A percentile compares a stretch with the other conserved stretches of the same genome.
Conservation (phyloP, 2,329 filamentous ascomycete species). For the Allantophomopsis cytisporea region DNA sequence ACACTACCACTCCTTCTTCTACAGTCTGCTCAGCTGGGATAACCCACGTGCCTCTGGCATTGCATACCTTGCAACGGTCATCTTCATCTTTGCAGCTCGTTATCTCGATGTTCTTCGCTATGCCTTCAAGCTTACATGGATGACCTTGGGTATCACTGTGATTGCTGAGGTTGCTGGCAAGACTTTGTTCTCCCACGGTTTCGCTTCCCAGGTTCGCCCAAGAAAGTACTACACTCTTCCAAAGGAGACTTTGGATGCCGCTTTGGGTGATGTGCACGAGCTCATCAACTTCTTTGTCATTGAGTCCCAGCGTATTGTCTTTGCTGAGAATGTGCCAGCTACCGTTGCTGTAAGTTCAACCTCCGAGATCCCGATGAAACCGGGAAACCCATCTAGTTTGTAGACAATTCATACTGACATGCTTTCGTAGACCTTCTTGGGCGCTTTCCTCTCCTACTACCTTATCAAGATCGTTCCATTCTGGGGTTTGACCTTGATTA, state of each 20-base stretch:
- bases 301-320: slow-evolving; percentile 54
- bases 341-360: slow-evolving; percentile 40
- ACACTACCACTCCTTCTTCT: slow-evolving; percentile 60
- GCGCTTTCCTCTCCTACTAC: slow-evolving; percentile 52
- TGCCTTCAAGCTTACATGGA: slow-evolving; percentile 50
- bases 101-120: slow-evolving; percentile 56
- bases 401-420: neutral
- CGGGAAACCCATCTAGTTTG: neutral
- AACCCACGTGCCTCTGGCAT: slow-evolving; percentile 54
- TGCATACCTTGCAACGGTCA: slow-evolving; percentile 43
- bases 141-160: slow-evolving; percentile 45
- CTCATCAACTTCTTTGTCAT: slow-evolving; percentile 61
- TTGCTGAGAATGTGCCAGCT: slow-evolving; percentile 49
- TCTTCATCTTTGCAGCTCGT: slow-evolving; percentile 46
- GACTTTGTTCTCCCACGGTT: slow-evolving; percentile 42
- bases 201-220: slow-evolving; percentile 52
- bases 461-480: slow-evolving; percentile 57
- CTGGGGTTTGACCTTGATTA: slow-evolving; percentile 52
- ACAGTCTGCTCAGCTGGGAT: slow-evolving; percentile 55
- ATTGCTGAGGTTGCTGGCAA: slow-evolving; percentile 48
- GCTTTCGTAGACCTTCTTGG: slow-evolving; percentile 35
- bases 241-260: slow-evolving; percentile 42
- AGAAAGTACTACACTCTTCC: slow-evolving; percentile 55
- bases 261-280: slow-evolving; percentile 53
- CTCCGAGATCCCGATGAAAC: no score